Percentiles rank a stretch among this genome's conserved stretches.
Evolutionary conservation across 768 basidiomycete species (phyloP).

Genomic region (Lentinula aciculospora): DNA sequence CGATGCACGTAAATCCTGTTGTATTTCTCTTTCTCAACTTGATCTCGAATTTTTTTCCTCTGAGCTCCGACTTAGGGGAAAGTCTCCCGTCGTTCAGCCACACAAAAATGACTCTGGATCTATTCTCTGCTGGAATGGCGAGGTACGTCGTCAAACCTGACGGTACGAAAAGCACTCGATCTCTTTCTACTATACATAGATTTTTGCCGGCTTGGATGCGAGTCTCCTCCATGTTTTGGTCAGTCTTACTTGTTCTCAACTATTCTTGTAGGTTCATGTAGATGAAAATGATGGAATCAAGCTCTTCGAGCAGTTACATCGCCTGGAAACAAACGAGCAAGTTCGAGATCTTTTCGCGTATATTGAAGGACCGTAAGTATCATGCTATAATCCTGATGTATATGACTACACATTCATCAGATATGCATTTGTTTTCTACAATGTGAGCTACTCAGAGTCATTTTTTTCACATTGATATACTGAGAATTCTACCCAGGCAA

Average conservation of each 20-base stretch:
- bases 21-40: slow-evolving; percentile 17
- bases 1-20: slow-evolving; percentile 44
- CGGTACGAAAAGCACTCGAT: neutral
- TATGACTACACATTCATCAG: slow-evolving; percentile 27
- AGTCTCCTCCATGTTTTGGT: slow-evolving; percentile 13
- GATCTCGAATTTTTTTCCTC: slow-evolving; percentile 63
- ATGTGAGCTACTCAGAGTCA: slow-evolving; percentile 37
- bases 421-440: slow-evolving; percentile 78
- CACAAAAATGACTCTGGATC: slow-evolving; percentile 46
- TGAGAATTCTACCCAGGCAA: slow-evolving; percentile 25
- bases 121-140: slow-evolving; percentile 83
- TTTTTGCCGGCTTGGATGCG: slow-evolving; percentile 81
- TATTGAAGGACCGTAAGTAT: slow-evolving; percentile 79
- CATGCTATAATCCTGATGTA: neutral
- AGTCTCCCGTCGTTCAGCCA: slow-evolving; percentile 56
- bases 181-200: slow-evolving; percentile 26
- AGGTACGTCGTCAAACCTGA: slow-evolving; percentile 35
- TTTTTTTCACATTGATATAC: neutral
- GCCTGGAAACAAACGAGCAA: slow-evolving; percentile 27
- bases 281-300: slow-evolving; percentile 72
- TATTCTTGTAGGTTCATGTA: slow-evolving; percentile 36
- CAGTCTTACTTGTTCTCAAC: neutral
- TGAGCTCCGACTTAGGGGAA: slow-evolving; percentile 70
- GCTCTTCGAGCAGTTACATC: slow-evolving; percentile 31
- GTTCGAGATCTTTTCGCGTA: slow-evolving; percentile 46